Evolutionary conservation across 2,329 filamentous ascomycete genomes (phyloP), one percentile per base, ranked within the genome.

Genomic region (Trichoderma oligosporum): DNA sequence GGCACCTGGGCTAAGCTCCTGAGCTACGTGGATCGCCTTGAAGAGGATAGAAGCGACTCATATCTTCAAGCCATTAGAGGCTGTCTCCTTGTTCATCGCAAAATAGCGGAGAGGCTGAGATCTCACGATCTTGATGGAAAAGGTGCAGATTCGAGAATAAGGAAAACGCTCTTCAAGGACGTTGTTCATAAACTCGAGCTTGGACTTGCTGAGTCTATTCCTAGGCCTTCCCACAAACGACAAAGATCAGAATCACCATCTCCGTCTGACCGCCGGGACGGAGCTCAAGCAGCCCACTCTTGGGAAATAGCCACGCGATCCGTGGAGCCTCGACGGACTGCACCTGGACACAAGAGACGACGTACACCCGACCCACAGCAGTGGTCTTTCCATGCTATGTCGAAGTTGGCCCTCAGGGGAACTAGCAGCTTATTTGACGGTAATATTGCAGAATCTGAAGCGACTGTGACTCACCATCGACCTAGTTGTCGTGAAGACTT

Each of bases 401-500:
- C 18, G 24, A 5, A 36, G 14, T 12, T 16, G 9, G 6, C 16
- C 9, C 27, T 16, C 3, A 18, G 9, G 8, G 49, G 39, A 14
- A 1, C n/a, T 14, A 25, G n/a, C n/a, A 11, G 9, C 8, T 8
- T 24, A 11, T 35, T 14, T 16, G 5, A 45, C 11, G 2, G 12
- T 14, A n/a, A 12, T 5, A 22, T 20, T 16, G 18, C 9, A 41
- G 20, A 33, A 7, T 8, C n/a, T 31, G n/a, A 29, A 6, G 22
- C 22, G 20, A 24, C 5, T 12, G 25, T 14, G 14, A 8, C 1
- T 25, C 6, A 1, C 14, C 20, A 7, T 14, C 20, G 7, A 29
- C 49, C 49, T 2, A 35, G 12, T 2, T 8, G 16, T 22, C 38
- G 38, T 6, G 20, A 44, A 35, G 61, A 51, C n/a, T 65, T 66